phyloP scores from a whole-genome alignment of 176 grass and related monocot species.

The Cocos nucifera region DNA sequence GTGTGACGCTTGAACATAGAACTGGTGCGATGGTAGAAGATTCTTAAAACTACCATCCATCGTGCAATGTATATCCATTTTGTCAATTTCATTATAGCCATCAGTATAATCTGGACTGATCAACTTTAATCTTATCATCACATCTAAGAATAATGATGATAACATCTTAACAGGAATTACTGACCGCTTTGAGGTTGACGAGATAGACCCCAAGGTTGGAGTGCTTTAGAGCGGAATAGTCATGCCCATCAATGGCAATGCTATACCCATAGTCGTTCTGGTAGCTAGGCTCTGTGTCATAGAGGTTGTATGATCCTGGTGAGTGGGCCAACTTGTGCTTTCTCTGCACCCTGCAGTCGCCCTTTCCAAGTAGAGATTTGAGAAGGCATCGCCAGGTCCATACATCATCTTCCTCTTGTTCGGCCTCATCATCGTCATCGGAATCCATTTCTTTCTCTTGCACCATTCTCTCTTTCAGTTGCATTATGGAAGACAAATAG shows the following conservation, averaged over 20 bases:
- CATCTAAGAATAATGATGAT: no score
- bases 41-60: no score
- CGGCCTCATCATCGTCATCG: neutral
- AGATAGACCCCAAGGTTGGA: conserved; percentile 2
- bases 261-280: conserved; percentile 5
- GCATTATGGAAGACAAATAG: no score
- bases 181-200: conserved; percentile 1
- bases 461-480: no score
- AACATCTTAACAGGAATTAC: neutral
- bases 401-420: no score
- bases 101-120: no score
- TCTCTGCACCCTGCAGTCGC: no score
- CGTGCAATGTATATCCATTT: no score
- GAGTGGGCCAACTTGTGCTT: neutral
- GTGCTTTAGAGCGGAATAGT: neutral
- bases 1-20: no score
- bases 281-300: neutral
- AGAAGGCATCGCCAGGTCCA: neutral
- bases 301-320: neutral
- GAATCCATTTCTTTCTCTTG: neutral
- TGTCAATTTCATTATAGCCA: no score
- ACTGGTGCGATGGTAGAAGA: no score
- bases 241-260: neutral
- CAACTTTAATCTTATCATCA: no score
- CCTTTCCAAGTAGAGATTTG: neutral